Evolutionary conservation across 2,329 filamentous ascomycete species (phyloP).

Genomic region (Venturia effusa): DNA sequence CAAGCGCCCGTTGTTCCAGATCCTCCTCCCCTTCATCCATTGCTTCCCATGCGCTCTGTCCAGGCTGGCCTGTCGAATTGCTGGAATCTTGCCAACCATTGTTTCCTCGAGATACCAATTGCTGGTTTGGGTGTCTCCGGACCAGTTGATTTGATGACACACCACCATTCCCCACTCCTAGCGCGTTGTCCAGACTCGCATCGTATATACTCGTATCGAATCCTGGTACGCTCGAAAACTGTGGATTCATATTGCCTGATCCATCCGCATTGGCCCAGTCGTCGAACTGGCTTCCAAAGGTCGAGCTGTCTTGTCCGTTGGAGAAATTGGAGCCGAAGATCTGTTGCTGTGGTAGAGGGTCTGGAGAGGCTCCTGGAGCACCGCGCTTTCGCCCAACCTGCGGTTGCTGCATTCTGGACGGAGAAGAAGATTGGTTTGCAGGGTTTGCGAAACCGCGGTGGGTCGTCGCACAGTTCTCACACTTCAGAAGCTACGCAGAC

Average conservation of each 20-base stretch:
- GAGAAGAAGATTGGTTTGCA: neutral
- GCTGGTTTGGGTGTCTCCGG: slow-evolving; percentile 34
- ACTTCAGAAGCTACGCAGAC: neutral
- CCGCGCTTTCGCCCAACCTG: slow-evolving; percentile 8
- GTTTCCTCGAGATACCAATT: slow-evolving; percentile 29
- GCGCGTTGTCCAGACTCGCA: slow-evolving; percentile 5
- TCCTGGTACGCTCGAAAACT: neutral
- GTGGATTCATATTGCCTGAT: neutral
- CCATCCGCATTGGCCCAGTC: slow-evolving; percentile 8
- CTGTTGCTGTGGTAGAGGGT: slow-evolving; percentile 1
- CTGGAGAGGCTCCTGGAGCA: slow-evolving; percentile 9
- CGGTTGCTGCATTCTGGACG: slow-evolving; percentile 2
- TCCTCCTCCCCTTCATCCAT: slow-evolving; percentile 65
- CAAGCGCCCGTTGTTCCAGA: slow-evolving; percentile 66
- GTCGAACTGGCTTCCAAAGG: slow-evolving; percentile 1
- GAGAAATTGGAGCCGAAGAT: slow-evolving; percentile 3
- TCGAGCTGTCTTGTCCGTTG: neutral
- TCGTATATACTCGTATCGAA: neutral
- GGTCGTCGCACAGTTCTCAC: neutral
- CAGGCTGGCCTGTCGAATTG: slow-evolving; percentile 15
- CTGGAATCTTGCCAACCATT: slow-evolving; percentile 30
- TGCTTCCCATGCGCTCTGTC: slow-evolving; percentile 2
- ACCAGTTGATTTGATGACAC: slow-evolving; percentile 31
- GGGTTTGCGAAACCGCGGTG: neutral
- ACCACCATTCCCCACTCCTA: slow-evolving; percentile 3